Conservation (phyloP, 441 rosid genomes). For the Pelargonium fulgidum region DNA sequence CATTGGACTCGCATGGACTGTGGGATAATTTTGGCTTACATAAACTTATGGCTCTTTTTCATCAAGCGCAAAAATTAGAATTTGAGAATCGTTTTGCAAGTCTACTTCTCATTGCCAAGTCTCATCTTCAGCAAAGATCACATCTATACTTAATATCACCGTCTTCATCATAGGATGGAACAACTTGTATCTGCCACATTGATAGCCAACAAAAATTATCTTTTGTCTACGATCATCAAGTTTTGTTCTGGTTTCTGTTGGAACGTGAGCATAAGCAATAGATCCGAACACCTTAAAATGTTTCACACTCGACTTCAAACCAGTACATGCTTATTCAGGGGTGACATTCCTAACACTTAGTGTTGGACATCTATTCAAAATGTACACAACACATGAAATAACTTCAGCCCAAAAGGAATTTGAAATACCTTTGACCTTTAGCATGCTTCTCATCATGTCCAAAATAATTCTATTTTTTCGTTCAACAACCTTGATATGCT, state of each 20-base stretch:
- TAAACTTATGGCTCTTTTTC: no score
- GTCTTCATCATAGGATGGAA: background rate
- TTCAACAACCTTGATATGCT: slow-evolving; percentile 16
- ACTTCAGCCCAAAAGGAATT: slow-evolving; percentile 13
- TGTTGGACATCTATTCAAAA: background rate
- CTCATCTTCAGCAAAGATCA: background rate
- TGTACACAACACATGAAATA: background rate
- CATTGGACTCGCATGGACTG: no score
- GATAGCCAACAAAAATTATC: no score
- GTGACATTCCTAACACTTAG: background rate
- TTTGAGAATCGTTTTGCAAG: background rate
- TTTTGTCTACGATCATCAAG: background rate
- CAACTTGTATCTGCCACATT: no score
- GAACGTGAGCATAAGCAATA: slow-evolving; percentile 7
- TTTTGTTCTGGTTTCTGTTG: slow-evolving; percentile 3
- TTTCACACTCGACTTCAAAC: background rate
- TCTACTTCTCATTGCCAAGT: background rate
- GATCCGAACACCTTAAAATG: slow-evolving; percentile 12
- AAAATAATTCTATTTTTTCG: slow-evolving; percentile 15
- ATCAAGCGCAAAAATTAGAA: no score
- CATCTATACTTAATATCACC: background rate
- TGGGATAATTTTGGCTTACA: no score
- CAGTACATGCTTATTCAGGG: slow-evolving; percentile 12
- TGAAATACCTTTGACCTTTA: background rate
- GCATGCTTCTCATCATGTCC: background rate